phyloP scores from a whole-genome alignment of 73 alveolate species.

The Halteria grandinella region DNA sequence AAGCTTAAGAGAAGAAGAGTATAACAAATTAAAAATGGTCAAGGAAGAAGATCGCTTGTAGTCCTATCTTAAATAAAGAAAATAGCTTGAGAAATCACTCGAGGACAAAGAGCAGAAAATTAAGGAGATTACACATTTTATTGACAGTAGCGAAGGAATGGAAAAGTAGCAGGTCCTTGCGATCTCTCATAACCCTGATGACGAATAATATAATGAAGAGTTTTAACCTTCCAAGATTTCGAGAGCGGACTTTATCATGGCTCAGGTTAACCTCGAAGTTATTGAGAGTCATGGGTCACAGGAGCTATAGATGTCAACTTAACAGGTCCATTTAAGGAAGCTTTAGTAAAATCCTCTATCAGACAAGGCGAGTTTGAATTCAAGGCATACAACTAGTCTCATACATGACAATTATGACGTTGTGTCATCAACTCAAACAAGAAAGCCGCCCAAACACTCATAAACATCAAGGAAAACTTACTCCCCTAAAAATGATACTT shows the following conservation, averaged over 20 bases:
- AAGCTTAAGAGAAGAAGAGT: conserved; percentile 38
- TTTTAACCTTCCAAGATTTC: conserved; percentile 30
- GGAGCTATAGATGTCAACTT: conserved; percentile 28
- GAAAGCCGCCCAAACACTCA: background rate
- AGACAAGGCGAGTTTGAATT: background rate
- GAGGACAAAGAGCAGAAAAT: conserved; percentile 22
- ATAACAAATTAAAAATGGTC: background rate
- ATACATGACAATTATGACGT: background rate
- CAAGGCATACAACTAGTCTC: conserved; percentile 32
- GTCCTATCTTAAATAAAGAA: conserved; percentile 6
- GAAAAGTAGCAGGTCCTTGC: conserved; percentile 16
- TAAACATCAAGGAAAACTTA: conserved; percentile 44
- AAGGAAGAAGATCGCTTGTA: conserved; percentile 17
- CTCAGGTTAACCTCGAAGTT: conserved; percentile 42
- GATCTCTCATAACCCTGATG: background rate
- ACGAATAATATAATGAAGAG: conserved; percentile 41
- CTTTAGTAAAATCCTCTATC: background rate
- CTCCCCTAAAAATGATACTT: conserved; percentile 6
- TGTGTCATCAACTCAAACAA: too few relatives aligned
- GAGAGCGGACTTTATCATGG: conserved; percentile 47
- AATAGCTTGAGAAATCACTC: conserved; percentile 6
- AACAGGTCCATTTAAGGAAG: background rate
- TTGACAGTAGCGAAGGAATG: conserved; percentile 1
- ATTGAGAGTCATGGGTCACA: conserved; percentile 57
- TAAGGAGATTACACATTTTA: background rate